Percentiles rank a stretch among this genome's conserved stretches.
These are phyloP conservation scores for Gastroboletus turbinatus DNA, from an alignment of 1,284 basidiomycete genomes.

Conservation along the genomic window DNA sequence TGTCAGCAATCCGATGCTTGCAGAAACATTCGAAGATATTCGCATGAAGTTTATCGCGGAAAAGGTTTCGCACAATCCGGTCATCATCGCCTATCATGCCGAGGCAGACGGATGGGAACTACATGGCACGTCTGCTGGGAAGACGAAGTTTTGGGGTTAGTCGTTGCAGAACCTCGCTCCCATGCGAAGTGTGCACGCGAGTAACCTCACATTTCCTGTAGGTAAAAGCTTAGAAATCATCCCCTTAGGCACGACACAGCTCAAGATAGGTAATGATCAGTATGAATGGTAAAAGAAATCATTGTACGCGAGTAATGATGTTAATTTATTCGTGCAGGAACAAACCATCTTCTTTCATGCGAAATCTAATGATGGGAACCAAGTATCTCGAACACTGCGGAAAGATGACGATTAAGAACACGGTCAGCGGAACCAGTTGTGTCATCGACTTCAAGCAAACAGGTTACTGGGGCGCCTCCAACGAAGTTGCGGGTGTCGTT, in stretches of 20 bases:
- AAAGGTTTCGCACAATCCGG: conserved; percentile 86
- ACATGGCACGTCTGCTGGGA: conserved; percentile 69
- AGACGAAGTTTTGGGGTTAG: conserved; percentile 88
- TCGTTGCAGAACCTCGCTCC: conserved; percentile 18
- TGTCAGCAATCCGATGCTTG: conserved; percentile 80
- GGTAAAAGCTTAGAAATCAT: conserved; percentile 85
- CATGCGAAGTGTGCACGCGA: conserved; percentile 12
- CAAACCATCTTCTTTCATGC: conserved; percentile 84
- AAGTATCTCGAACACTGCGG: conserved; percentile 87
- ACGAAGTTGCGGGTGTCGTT: conserved; percentile 68
- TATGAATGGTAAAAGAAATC: conserved; percentile 60
- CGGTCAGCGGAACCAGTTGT: conserved; percentile 53
- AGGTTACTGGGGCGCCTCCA: conserved; percentile 79
- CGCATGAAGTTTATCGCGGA: conserved; percentile 83
- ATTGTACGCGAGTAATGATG: not conserved
- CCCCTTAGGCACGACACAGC: conserved; percentile 66
- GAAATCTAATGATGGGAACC: conserved; percentile 86
- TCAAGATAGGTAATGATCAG: conserved; percentile 62
- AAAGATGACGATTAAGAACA: conserved; percentile 71
- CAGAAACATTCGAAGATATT: conserved; percentile 84
- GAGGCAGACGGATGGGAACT: conserved; percentile 78
- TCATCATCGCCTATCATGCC: conserved; percentile 82
- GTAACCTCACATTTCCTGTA: conserved; percentile 32
- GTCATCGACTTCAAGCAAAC: conserved; percentile 82
- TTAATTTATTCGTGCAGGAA: conserved; percentile 49